Percentiles rank a stretch among this genome's conserved stretches.
Conservation (phyloP, 129 eudicot genomes). For the sunflower (Helianthus annuus) region DNA sequence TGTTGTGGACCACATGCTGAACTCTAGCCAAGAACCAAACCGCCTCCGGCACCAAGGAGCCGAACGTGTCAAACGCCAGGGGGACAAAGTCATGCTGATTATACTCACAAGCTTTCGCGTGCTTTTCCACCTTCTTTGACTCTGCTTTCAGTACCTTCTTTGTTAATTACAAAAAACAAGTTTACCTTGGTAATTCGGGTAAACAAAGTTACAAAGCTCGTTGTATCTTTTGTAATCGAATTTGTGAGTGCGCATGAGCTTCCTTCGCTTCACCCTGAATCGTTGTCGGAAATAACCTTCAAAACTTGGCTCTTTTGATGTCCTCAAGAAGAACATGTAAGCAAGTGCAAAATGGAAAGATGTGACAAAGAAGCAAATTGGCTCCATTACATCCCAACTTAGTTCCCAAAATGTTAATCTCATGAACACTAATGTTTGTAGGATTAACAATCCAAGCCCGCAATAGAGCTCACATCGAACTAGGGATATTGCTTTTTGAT, state of each 20-base stretch:
- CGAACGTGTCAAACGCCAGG: too few species aligned
- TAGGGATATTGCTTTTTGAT: slow-evolving; percentile 40
- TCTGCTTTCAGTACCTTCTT: too few species aligned
- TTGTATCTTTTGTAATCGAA: slow-evolving; percentile 52
- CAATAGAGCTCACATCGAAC: slow-evolving; percentile 59
- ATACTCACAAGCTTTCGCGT: too few species aligned
- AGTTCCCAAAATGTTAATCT: slow-evolving; percentile 77
- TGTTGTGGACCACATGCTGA: too few species aligned
- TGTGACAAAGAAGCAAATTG: slow-evolving; percentile 69
- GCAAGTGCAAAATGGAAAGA: slow-evolving; percentile 61
- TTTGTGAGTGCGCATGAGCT: slow-evolving; percentile 45
- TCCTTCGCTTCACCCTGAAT: slow-evolving; percentile 53
- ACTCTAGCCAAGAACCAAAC: too few species aligned
- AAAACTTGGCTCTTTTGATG: slow-evolving; percentile 65
- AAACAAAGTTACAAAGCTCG: slow-evolving; percentile 42
- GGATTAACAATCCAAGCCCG: slow-evolving; percentile 53
- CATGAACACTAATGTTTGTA: slow-evolving; percentile 70
- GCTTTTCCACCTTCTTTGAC: too few species aligned
- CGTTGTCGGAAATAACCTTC: slow-evolving; percentile 57
- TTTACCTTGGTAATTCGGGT: slow-evolving; percentile 11
- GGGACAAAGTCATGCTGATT: too few species aligned
- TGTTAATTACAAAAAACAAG: background rate
- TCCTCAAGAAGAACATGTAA: slow-evolving; percentile 61
- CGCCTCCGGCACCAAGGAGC: too few species aligned
- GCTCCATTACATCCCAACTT: slow-evolving; percentile 89